Percentiles rank a stretch among this genome's conserved stretches.
Conservation (phyloP, 371 early-diverging fungal species). For the Dichotomocladium elegans region DNA sequence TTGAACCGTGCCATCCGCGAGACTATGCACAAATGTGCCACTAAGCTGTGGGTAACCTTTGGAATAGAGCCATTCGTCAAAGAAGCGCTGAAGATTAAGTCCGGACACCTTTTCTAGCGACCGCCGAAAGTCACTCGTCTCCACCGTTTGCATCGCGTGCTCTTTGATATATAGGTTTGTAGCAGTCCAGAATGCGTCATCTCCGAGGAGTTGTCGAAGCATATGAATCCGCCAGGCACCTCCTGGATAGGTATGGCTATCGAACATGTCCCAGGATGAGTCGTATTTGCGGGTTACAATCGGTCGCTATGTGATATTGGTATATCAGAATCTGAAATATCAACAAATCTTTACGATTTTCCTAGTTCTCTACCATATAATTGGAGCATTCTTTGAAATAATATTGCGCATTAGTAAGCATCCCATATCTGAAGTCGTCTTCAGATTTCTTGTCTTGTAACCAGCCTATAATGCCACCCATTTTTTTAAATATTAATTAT, state of each 20-base stretch:
- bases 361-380: conserved; percentile 36
- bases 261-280: conserved; percentile 52
- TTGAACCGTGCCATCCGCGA: conserved; percentile 17
- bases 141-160: conserved; percentile 33
- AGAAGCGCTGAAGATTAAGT: conserved; percentile 54
- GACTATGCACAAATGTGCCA: conserved; percentile 32
- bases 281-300: conserved; percentile 53
- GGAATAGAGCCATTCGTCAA: conserved; percentile 61
- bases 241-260: conserved; percentile 53
- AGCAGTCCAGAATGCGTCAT: conserved; percentile 51
- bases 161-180: conserved; percentile 39
- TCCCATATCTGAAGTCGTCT: conserved; percentile 39
- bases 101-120: conserved; percentile 46
- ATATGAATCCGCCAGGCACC: conserved; percentile 55
- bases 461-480: conserved; percentile 29
- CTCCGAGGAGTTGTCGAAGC: conserved; percentile 49
- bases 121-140: conserved; percentile 54
- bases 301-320: conserved; percentile 30
- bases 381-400: conserved; percentile 36
- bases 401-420: conserved; percentile 20
- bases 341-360: no score
- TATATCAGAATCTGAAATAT: background rate
- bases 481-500: background rate
- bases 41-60: conserved; percentile 55
- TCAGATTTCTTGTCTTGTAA: conserved; percentile 39